Percentiles rank a stretch among this genome's conserved stretches.
Conservation (phyloP, 495 filamentous ascomycete genomes). For the Tuber indicum region DNA sequence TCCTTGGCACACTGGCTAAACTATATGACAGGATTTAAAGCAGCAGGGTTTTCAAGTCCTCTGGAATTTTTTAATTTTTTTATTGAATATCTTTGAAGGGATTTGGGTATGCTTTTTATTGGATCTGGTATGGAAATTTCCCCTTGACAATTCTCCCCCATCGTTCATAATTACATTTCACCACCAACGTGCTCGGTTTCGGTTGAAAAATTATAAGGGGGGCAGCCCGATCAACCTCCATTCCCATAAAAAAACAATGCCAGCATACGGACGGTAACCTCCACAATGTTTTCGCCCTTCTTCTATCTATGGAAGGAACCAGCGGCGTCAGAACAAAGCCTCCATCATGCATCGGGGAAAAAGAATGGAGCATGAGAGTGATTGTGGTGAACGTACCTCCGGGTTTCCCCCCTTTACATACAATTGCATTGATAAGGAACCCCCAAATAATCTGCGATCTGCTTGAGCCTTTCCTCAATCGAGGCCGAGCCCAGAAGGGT, state of each 20-base stretch:
- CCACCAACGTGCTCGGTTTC: not conserved
- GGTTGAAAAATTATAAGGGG: not conserved
- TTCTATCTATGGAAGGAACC: no score
- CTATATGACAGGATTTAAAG: not conserved
- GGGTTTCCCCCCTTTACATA: not conserved
- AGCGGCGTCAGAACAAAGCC: not conserved
- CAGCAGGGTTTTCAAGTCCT: not conserved
- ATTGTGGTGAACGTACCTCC: not conserved
- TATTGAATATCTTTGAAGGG: not conserved
- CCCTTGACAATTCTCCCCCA: not conserved
- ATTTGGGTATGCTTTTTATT: not conserved
- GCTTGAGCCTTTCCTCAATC: not conserved
- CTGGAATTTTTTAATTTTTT: not conserved
- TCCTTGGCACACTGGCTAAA: not conserved
- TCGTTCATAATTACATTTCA: not conserved
- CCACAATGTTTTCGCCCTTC: not conserved
- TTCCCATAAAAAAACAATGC: no score
- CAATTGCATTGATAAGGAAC: not conserved
- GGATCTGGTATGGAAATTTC: not conserved
- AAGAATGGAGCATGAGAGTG: not conserved
- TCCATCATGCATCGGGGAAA: not conserved
- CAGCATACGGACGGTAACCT: not conserved
- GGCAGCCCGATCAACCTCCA: not conserved
- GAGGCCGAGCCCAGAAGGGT: not conserved
- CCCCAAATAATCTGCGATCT: conserved; percentile 18